Evolutionary conservation across 257 asterid genomes (phyloP).

Genomic region (Solanum sitiens): DNA sequence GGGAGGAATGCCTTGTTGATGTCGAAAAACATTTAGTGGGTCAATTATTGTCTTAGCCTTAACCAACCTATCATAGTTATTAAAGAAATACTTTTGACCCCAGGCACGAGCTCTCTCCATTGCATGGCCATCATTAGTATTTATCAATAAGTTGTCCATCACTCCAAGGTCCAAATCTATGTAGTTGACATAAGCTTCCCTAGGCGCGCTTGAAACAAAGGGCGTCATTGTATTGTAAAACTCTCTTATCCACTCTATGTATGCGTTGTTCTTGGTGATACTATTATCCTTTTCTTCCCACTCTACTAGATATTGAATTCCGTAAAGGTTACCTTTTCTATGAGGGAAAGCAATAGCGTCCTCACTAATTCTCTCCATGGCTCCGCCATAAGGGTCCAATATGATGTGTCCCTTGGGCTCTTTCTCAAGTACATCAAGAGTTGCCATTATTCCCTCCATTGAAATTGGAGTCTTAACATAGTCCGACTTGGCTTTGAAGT

Average conservation of each 20-base stretch:
- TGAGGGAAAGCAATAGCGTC: conserved; percentile 68
- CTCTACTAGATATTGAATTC: conserved; percentile 53
- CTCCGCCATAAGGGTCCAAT: conserved; percentile 70
- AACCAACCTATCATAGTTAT: conserved; percentile 60
- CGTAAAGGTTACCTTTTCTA: conserved; percentile 50
- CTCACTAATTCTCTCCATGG: conserved; percentile 35
- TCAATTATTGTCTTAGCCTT: conserved; percentile 51
- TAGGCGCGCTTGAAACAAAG: conserved; percentile 36
- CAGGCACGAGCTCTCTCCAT: conserved; percentile 53
- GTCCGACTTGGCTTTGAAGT: conserved; percentile 70
- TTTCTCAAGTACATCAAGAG: conserved; percentile 23
- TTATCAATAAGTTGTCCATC: neutral
- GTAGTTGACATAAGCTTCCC: conserved; percentile 73
- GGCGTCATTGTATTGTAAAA: conserved; percentile 46
- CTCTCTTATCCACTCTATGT: conserved; percentile 48
- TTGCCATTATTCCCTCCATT: conserved; percentile 9
- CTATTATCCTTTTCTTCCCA: conserved; percentile 30
- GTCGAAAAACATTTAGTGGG: conserved; percentile 44
- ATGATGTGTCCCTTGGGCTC: conserved; percentile 60
- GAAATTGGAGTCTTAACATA: conserved; percentile 39
- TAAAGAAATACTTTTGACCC: conserved; percentile 68
- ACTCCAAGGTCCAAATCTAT: conserved; percentile 67
- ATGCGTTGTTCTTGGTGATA: conserved; percentile 4
- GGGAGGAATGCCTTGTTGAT: conserved; percentile 68
- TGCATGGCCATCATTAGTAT: conserved; percentile 1